Conservation (phyloP, 2,329 filamentous ascomycete species). For the Colletotrichum zoysiae region DNA sequence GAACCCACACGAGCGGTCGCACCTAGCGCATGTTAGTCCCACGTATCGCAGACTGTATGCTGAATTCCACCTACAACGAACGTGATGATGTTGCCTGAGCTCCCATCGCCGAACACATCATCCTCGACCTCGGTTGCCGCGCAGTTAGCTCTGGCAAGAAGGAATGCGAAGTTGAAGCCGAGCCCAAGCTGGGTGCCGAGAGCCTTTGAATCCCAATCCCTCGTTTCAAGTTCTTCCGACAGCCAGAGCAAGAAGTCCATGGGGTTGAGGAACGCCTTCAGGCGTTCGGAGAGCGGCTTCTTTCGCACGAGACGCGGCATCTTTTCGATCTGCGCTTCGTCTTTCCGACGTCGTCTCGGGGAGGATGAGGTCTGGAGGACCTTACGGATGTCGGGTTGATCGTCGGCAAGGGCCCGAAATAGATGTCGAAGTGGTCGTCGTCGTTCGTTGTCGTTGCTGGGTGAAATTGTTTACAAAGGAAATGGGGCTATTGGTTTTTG, state of each 20-base stretch:
- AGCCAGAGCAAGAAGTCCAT: slow-evolving; percentile 92
- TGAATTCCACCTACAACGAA: slow-evolving; percentile 60
- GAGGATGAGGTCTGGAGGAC: neutral
- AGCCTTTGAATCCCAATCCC: slow-evolving; percentile 87
- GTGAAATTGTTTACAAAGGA: slow-evolving; percentile 40
- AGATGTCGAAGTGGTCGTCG: neutral
- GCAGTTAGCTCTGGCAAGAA: slow-evolving; percentile 86
- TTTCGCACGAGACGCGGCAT: slow-evolving; percentile 86
- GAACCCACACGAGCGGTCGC: slow-evolving; percentile 76
- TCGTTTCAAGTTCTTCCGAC: slow-evolving; percentile 91
- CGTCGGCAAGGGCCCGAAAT: slow-evolving; percentile 4
- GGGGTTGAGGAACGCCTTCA: slow-evolving; percentile 84
- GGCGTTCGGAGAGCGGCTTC: slow-evolving; percentile 82
- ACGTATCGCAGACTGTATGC: neutral
- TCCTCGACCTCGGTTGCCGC: slow-evolving; percentile 68
- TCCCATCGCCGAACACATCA: slow-evolving; percentile 86
- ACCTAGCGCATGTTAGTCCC: slow-evolving; percentile 60
- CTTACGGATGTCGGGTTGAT: neutral
- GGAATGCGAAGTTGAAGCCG: slow-evolving; percentile 80
- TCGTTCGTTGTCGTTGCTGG: slow-evolving; percentile 26
- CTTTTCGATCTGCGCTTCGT: slow-evolving; percentile 47
- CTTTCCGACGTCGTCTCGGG: slow-evolving; percentile 2
- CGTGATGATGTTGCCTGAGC: slow-evolving; percentile 73
- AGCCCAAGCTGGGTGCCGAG: slow-evolving; percentile 83
- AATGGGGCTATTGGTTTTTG: slow-evolving; percentile 40